A percentile compares a stretch with the other conserved stretches of the same genome.
Evolutionary conservation across 306 rosid genomes (phyloP).

Genomic region (Datisca glomerata): DNA sequence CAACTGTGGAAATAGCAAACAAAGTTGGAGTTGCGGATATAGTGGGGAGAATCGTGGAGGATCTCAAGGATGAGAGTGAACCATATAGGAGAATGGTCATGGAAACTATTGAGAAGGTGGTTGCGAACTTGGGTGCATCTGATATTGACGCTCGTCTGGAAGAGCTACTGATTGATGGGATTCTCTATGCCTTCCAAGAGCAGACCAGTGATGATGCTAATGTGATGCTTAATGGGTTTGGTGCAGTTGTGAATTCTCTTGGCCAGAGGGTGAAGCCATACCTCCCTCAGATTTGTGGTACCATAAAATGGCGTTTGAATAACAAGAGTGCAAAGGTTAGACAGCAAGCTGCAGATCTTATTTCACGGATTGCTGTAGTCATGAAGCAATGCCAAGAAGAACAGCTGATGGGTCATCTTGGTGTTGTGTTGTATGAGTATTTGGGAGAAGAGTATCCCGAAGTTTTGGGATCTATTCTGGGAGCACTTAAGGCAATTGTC

Average conservation of each 20-base stretch:
- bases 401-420: constrained; percentile 96
- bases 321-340: constrained; percentile 96
- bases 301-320: constrained; percentile 91
- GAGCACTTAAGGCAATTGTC: constrained; percentile 93
- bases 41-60: constrained; percentile 86
- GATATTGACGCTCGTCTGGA: constrained; percentile 89
- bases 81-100: constrained; percentile 97
- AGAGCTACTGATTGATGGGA: constrained; percentile 90
- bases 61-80: constrained; percentile 97
- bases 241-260: constrained; percentile 90
- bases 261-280: constrained; percentile 91
- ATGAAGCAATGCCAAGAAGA: constrained; percentile 99
- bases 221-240: constrained; percentile 95
- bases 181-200: constrained; percentile 97
- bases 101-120: constrained; percentile 98
- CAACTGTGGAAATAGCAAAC: constrained; percentile 93
- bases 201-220: constrained; percentile 98
- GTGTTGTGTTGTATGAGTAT: constrained; percentile 90
- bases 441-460: constrained; percentile 97
- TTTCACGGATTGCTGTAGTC: constrained; percentile 88
- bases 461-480: constrained; percentile 86
- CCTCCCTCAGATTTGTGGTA: constrained; percentile 97
- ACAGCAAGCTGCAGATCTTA: constrained; percentile 95
- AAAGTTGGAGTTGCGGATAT: constrained; percentile 95
- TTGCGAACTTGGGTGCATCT: constrained; percentile 78